These are phyloP conservation scores for Candida xyloterini DNA, from an alignment of 805 yeast species.

Conservation along the genomic window DNA sequence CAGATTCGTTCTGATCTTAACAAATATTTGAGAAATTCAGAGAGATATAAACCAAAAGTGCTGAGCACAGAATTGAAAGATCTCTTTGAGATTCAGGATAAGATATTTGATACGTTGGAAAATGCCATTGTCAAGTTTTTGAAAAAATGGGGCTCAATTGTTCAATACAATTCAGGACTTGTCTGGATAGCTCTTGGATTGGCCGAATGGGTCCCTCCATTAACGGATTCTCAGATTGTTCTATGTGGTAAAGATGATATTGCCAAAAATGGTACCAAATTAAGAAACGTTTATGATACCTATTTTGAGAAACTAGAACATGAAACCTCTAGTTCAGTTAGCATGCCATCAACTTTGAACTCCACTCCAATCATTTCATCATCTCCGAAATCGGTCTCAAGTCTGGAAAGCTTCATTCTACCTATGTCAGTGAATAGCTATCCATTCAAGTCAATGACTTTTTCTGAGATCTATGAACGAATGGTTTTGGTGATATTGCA, in stretches of 20 bases:
- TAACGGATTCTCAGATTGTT: conserved; percentile 50
- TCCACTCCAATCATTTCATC: conserved; percentile 24
- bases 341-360: conserved; percentile 20
- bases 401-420: conserved; percentile 22
- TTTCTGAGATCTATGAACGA: conserved; percentile 72
- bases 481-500: conserved; percentile 72
- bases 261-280: conserved; percentile 36
- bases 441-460: conserved; percentile 43
- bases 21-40: conserved; percentile 52
- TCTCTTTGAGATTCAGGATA: conserved; percentile 44
- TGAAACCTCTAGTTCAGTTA: conserved; percentile 5
- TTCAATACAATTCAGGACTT: conserved; percentile 77
- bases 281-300: conserved; percentile 33
- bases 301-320: conserved; percentile 31
- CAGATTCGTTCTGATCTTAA: conserved; percentile 55
- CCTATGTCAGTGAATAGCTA: conserved; percentile 14
- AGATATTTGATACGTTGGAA: conserved; percentile 55
- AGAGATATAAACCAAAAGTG: conserved; percentile 34
- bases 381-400: conserved; percentile 28
- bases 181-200: conserved; percentile 86
- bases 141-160: conserved; percentile 72
- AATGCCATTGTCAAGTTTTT: conserved; percentile 61
- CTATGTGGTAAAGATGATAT: conserved; percentile 51
- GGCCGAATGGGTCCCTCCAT: conserved; percentile 85
- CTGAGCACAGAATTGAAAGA: conserved; percentile 30